A percentile compares a stretch with the other conserved stretches of the same genome.
phyloP scores from a whole-genome alignment of 768 basidiomycete genomes.

The Hygrocybe punicea region DNA sequence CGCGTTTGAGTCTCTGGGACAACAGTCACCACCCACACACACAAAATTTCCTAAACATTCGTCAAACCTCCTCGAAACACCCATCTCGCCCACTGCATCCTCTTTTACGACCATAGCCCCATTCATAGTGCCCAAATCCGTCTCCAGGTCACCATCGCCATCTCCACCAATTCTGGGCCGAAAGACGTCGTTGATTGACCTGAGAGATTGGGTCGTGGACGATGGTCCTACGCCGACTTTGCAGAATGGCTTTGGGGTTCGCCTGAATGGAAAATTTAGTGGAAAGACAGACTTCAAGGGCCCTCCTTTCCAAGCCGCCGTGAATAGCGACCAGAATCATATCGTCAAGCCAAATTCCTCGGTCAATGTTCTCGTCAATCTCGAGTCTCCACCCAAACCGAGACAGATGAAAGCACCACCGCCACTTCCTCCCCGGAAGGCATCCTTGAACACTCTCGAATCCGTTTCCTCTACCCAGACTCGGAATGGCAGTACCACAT shows the following conservation, averaged over 20 bases:
- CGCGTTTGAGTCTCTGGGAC: constrained; percentile 58
- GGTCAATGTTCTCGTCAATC: constrained; percentile 44
- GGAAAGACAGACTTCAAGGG: not conserved
- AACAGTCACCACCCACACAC: constrained; percentile 18
- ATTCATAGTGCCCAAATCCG: constrained; percentile 25
- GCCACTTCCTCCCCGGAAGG: constrained; percentile 65
- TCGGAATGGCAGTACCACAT: constrained; percentile 17
- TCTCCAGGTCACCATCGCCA: constrained; percentile 43
- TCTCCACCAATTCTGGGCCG: constrained; percentile 49
- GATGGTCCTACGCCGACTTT: constrained; percentile 44
- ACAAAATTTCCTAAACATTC: constrained; percentile 17
- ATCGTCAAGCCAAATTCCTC: not conserved
- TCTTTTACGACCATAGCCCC: constrained; percentile 43
- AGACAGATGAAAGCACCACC: constrained; percentile 38
- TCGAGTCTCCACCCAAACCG: constrained; percentile 48
- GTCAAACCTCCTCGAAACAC: constrained; percentile 44
- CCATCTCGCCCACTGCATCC: constrained; percentile 47
- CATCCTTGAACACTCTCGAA: constrained; percentile 49
- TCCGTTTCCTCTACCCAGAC: constrained; percentile 29
- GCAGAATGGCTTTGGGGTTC: constrained; percentile 8
- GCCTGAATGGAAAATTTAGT: constrained; percentile 17
- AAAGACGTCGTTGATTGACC: constrained; percentile 64
- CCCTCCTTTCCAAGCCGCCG: not conserved
- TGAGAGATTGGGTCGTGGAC: constrained; percentile 71
- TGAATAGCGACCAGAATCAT: not conserved